Evolutionary conservation across 352 stramenopile genomes (phyloP), one percentile per base, ranked within the genome.

Genomic region (Phytopythium chamaehyphon): DNA sequence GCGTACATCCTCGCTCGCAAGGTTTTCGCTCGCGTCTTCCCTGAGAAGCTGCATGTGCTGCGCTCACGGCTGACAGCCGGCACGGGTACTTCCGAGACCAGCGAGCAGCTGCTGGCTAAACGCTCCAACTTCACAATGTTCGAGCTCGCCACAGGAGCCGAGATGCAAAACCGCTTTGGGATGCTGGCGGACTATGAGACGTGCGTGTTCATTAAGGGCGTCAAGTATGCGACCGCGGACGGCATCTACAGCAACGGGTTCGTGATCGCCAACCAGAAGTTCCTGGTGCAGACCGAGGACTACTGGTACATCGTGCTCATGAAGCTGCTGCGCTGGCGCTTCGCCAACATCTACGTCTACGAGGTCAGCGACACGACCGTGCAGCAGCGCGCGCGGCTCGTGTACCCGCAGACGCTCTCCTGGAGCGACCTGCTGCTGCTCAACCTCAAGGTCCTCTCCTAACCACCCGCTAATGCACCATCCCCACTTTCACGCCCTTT

Each of bases 171-270:
- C 40, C 57, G 58, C 15, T 57, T 61, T 4, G 57, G 62, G 2
- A 40, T 83, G 15, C 55, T 73, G 12, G 55, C 63, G 12, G 62
- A 64, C 24, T 83, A 86, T 55, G 62, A 76, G 6, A 86, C 68
- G 37, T 81, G 62, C 55, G 51, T 66, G 19, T 64, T 64, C 21
- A 66, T 71, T 36, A 73, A 76, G 35, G 70, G 71, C 6, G 49
- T 77, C 7, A 75, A 77, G 55, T 77, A 71, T 49, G 67, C 67
- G 11, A 71, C 61, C 1, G 56, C 64, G 1, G 73, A 83, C 14
- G 73, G 69, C 2, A 77, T 88, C 39, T 86, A 82, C 58, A 72
- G 73, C 57, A 81, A 70, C 45, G 76, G 73, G 1, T 87, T 69
- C 43, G 66, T 87, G 12, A 68, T 84, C 44, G 71, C 64, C 11